Base-by-base conservation (phyloP, 176 grass and related monocot genomes). In the Oropetium thomaeum region DNA sequence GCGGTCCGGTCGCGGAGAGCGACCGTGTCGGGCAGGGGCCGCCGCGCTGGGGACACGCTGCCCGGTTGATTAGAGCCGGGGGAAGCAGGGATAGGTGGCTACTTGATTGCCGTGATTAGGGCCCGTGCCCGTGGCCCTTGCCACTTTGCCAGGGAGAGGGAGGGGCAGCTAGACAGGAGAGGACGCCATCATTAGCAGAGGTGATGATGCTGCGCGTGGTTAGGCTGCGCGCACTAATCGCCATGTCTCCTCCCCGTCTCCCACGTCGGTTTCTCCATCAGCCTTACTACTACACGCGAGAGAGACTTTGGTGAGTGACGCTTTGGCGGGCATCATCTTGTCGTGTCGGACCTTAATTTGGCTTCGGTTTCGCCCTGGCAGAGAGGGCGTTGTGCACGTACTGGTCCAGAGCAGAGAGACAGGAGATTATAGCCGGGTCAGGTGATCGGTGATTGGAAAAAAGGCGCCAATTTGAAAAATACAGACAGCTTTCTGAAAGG, bases 101-200 rank as follows among this genome's bases (percentile, higher is more conserved):
- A 38, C 54, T 44, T 14, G 45, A 67, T 55, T 26, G 8, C 16
- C 49, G 47, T 59, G 68, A 72, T 59, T 58, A 62, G 35, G 62
- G 68, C 43, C 78, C 23, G 35, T 0, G 35, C 35, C 35, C 35
- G 35, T 14, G 38, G 57, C n/a, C 52, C 52, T 55, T 15, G n/a
- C 22, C 22, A 10, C 10, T 37, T 7, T 3, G 5, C 35, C 35
- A 3, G 7, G 35, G 65, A 51, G 52, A 57, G 0, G 7, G 8
- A 4, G 20, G 13, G 53, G 35, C 38, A 26, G 42, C 74, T 43
- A 65, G 79, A 82, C 79, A 82, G 8, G 48, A 82, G 63, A 82
- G 63, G 77, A 86, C 84, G 79, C 33, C 22, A 83, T 79, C 40
- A 86, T 87, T 37, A 49, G 55, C 26, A 68, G 72, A 52, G 42